Conservation (phyloP, 805 yeast species). For the Wickerhamiella slavikovae region DNA sequence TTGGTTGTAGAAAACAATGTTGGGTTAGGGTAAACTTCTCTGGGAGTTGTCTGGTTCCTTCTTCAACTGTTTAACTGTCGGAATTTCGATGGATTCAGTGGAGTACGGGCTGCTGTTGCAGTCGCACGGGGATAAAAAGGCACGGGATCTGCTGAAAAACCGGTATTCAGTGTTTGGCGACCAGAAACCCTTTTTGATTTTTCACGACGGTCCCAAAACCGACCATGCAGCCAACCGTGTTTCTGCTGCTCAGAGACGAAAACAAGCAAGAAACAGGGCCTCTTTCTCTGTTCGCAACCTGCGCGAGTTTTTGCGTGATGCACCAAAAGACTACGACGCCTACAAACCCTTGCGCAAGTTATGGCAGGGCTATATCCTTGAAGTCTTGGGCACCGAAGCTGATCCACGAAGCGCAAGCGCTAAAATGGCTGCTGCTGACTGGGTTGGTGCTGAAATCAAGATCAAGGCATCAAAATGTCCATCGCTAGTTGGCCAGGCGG, state of each 20-base stretch:
- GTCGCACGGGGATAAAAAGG: constrained; percentile 14
- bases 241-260: constrained; percentile 12
- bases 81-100: constrained; percentile 1
- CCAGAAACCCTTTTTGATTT: constrained; percentile 18
- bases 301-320: constrained; percentile 15
- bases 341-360: constrained; percentile 36
- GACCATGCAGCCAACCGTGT: constrained; percentile 15
- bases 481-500: constrained; percentile 37
- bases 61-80: not conserved
- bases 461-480: constrained; percentile 39
- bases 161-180: constrained; percentile 19
- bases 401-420: constrained; percentile 6
- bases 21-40: too few relatives aligned
- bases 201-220: constrained; percentile 7
- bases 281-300: constrained; percentile 17
- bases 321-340: constrained; percentile 22
- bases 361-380: constrained; percentile 54
- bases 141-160: constrained; percentile 18
- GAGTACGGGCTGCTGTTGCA: constrained; percentile 14
- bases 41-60: not conserved
- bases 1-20: too few relatives aligned
- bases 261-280: constrained; percentile 10
- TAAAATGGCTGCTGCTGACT: constrained; percentile 54
- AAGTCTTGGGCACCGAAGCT: constrained; percentile 22
- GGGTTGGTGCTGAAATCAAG: constrained; percentile 48